Base-by-base conservation (phyloP, 2,329 filamentous ascomycete genomes). In the Alternaria brassicicola region DNA sequence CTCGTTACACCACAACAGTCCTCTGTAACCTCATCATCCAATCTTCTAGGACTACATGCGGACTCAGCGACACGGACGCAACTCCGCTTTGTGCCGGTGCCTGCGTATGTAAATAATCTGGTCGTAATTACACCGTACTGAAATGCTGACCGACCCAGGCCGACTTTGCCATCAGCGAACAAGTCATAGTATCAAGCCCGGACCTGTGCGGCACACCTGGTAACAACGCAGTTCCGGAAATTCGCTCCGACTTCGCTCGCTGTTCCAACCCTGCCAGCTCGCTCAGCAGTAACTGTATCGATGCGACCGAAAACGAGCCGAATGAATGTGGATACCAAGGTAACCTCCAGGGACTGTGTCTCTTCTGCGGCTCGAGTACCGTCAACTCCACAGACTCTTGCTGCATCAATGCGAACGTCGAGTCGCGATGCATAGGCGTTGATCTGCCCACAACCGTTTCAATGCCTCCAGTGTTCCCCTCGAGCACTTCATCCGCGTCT, bases 11-110 rank as follows among this genome's bases (percentile, higher is more conserved):
- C 5, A 95, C 88, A 45, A 95, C 91, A 61, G 89, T 96, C 63
- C 85, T 99, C 64, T 99, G 95, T 84, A 98, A 96, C 82, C 86
- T 91, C 65, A 90, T 99, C 73, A 86, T 99, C 49, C 95, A 99
- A 78, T 93, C 92, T 74, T 98, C 95, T 5, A 87, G 89, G 69
- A 74, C 79, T 10, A 74, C 84, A 25, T 99, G 95, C 78, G 78
- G 80, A 19, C 80, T 96, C 43, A 85, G 88, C 0, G 77, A 83
- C n/a, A 79, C 83, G 28, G 81, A 88, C 39, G 87, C 91, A 5
- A 82, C 83, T 57, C 93, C 95, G 2, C 82, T 98, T 15, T 99
- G 95, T 78, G 95, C 94, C 43, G 90, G 95, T 63, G 89, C 91
- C 64, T 99, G 95, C 78, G 92, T 91, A 81, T 72, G 88, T 82